Conservation (phyloP, 306 rosid genomes). For the Cucumis cinereus region DNA sequence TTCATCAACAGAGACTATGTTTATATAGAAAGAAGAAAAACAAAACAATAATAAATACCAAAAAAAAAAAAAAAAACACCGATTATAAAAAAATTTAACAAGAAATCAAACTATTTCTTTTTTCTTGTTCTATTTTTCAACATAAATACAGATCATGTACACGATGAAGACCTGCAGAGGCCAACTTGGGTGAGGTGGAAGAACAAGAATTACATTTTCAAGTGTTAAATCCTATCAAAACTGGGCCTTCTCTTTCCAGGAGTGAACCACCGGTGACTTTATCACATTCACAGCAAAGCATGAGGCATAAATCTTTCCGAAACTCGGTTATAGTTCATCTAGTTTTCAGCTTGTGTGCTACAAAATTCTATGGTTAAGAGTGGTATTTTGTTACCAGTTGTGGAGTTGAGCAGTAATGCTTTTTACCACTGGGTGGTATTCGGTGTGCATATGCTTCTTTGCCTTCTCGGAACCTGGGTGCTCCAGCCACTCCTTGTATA, state of each 20-base stretch:
- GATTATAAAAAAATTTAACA: background rate
- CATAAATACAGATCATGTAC: slow-evolving; percentile 5
- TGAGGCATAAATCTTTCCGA: background rate
- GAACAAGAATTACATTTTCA: background rate
- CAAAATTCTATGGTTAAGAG: background rate
- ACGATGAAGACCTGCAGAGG: background rate
- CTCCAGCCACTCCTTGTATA: slow-evolving; percentile 75
- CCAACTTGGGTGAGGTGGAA: background rate
- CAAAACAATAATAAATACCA: background rate
- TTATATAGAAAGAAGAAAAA: background rate
- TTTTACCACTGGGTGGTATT: slow-evolving; percentile 72
- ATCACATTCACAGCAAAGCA: background rate
- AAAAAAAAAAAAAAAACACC: background rate
- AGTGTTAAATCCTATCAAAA: slow-evolving; percentile 6
- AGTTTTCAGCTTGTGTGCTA: background rate
- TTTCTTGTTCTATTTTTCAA: background rate
- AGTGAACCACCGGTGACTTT: background rate
- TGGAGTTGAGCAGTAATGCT: slow-evolving; percentile 82
- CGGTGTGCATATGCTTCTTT: slow-evolving; percentile 58
- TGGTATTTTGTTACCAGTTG: slow-evolving; percentile 40
- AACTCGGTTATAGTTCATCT: background rate
- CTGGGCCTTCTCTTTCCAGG: background rate
- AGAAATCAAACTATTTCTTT: background rate
- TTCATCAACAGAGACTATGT: background rate
- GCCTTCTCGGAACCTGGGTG: slow-evolving; percentile 91